Percentiles rank a stretch among this genome's conserved stretches.
These are phyloP conservation scores for Auricularia auricula-judae DNA, from an alignment of 768 basidiomycete species.

Conservation along the genomic window DNA sequence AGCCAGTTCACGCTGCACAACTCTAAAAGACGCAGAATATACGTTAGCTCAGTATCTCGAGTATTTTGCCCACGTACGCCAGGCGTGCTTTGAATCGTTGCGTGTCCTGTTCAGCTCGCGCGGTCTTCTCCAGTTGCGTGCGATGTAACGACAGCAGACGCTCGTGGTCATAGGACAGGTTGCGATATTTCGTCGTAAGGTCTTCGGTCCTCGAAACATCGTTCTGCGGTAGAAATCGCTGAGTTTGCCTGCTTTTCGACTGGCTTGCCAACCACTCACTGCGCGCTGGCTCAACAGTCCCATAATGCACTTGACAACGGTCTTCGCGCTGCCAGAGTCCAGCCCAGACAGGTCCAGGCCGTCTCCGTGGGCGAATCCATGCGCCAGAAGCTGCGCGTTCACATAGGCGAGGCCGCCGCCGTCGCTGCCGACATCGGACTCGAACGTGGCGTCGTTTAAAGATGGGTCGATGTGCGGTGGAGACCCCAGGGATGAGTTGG, in stretches of 20 bases:
- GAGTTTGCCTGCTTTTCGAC: not conserved
- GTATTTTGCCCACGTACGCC: constrained; percentile 37
- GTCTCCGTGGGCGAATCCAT: constrained; percentile 56
- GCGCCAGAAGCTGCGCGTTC: constrained; percentile 72
- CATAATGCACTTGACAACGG: constrained; percentile 62
- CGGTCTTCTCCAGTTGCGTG: constrained; percentile 45
- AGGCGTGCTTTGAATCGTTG: constrained; percentile 62
- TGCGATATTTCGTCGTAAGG: constrained; percentile 60
- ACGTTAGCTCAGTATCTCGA: not conserved
- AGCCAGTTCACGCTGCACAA: constrained; percentile 42
- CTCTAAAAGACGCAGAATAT: constrained; percentile 22
- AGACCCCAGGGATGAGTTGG: not conserved
- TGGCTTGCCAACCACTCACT: constrained; percentile 32
- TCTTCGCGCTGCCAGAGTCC: constrained; percentile 41
- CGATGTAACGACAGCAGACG: constrained; percentile 57
- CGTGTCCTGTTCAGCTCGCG: constrained; percentile 69
- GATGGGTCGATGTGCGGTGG: not conserved
- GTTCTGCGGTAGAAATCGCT: constrained; percentile 27
- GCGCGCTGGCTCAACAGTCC: constrained; percentile 65
- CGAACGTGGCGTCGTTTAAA: not conserved
- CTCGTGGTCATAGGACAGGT: constrained; percentile 72
- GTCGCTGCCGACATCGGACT: constrained; percentile 8
- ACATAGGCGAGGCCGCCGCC: constrained; percentile 32
- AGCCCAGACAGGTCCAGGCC: constrained; percentile 63
- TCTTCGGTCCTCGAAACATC: constrained; percentile 77